A percentile compares a stretch with the other conserved stretches of the same genome.
These are phyloP conservation scores for Quercus alba DNA, from an alignment of 306 rosid species.

Conservation along the genomic window DNA sequence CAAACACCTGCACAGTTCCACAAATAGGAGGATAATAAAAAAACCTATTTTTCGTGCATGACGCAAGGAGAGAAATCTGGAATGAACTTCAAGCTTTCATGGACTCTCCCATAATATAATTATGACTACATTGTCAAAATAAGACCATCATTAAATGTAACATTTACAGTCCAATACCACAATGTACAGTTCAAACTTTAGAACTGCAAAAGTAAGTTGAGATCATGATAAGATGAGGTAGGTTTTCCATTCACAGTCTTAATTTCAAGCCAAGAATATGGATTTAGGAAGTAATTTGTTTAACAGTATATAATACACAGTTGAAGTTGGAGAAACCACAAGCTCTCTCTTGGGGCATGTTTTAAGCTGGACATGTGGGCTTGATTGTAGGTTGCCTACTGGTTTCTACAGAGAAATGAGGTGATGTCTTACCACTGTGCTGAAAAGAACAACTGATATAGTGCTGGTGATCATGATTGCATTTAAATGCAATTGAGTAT, in stretches of 20 bases:
- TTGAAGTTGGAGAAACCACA: no score
- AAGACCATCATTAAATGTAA: not conserved
- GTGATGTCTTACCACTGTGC: slow-evolving; percentile 75
- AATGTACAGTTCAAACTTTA: not conserved
- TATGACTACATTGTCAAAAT: not conserved
- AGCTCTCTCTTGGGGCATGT: not conserved
- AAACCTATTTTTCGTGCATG: not conserved
- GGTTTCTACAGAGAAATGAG: not conserved
- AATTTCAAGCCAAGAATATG: no score
- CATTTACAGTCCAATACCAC: not conserved
- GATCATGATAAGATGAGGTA: not conserved
- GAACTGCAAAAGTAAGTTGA: not conserved
- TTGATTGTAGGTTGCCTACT: not conserved
- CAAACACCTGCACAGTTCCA: slow-evolving; percentile 73
- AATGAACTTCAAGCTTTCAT: not conserved
- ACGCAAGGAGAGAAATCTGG: not conserved
- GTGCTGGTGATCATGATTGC: slow-evolving; percentile 97
- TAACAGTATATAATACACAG: no score
- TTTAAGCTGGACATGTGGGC: not conserved
- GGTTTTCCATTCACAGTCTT: not conserved
- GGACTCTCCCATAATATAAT: no score
- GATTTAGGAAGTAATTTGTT: no score
- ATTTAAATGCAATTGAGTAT: slow-evolving; percentile 60
- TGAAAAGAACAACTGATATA: slow-evolving; percentile 92
- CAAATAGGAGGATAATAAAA: not conserved